A percentile compares a stretch with the other conserved stretches of the same genome.
Evolutionary conservation across 306 rosid genomes (phyloP).

Genomic region (Dryas octopetala): DNA sequence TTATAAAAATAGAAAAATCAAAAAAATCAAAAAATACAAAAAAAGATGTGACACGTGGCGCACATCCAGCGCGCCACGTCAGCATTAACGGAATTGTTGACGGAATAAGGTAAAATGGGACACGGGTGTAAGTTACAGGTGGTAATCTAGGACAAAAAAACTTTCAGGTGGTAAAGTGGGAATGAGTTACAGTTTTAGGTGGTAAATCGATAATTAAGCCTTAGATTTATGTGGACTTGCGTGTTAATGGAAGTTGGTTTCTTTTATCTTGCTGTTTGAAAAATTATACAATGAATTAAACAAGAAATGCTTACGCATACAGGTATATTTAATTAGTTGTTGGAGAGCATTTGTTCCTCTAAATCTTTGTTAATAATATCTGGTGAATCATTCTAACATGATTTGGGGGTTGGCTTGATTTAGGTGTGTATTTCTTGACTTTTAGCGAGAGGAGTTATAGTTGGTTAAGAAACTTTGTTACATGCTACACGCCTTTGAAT

Average conservation of each 20-base stretch:
- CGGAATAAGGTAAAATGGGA: too few relatives aligned
- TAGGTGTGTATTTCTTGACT: neutral
- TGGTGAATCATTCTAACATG: neutral
- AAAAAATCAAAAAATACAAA: too few relatives aligned
- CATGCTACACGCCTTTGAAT: conserved; percentile 11
- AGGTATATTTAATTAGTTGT: too few relatives aligned
- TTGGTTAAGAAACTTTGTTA: neutral
- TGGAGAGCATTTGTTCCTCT: neutral
- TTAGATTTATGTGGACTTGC: neutral
- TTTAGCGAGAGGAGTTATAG: neutral
- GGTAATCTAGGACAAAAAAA: too few relatives aligned
- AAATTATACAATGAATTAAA: neutral
- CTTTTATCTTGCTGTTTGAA: neutral
- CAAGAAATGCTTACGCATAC: neutral
- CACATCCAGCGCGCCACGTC: too few relatives aligned
- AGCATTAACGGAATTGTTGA: too few relatives aligned
- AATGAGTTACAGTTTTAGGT: too few relatives aligned
- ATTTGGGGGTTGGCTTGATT: neutral
- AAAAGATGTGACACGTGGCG: too few relatives aligned
- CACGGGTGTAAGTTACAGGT: too few relatives aligned
- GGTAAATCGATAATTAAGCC: too few relatives aligned
- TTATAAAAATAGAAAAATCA: too few relatives aligned
- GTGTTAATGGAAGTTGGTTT: conserved; percentile 4
- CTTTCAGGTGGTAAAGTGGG: too few relatives aligned
- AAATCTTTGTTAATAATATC: neutral